phyloP scores from a whole-genome alignment of 2,329 filamentous ascomycete genomes.

The Sarocladiaceae sp. region DNA sequence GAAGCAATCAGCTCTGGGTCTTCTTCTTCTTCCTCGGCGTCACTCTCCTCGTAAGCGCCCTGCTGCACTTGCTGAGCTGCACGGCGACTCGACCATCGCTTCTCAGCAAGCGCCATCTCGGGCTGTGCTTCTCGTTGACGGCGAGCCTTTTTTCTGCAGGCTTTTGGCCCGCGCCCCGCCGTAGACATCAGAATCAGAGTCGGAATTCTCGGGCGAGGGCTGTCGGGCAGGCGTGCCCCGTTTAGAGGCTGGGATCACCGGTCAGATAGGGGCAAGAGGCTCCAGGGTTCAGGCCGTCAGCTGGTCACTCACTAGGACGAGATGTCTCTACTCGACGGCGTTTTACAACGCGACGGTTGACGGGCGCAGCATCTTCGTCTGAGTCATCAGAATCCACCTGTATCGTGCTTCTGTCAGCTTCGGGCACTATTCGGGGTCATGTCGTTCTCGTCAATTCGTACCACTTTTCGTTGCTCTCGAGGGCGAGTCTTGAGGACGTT shows the following conservation, averaged over 20 bases:
- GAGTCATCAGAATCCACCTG: conserved; percentile 58
- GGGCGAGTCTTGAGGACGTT: conserved; percentile 45
- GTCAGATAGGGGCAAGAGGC: neutral
- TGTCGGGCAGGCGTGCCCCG: conserved; percentile 51
- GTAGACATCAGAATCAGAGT: conserved; percentile 69
- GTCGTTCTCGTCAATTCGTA: conserved; percentile 31
- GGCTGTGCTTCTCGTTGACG: conserved; percentile 66
- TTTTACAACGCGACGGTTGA: conserved; percentile 57
- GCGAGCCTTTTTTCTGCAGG: conserved; percentile 71
- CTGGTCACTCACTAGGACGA: conserved; percentile 50
- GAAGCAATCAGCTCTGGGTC: conserved; percentile 53
- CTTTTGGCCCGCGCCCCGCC: conserved; percentile 69
- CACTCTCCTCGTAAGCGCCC: conserved; percentile 63
- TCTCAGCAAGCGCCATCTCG: conserved; percentile 67
- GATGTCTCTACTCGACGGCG: conserved; percentile 65
- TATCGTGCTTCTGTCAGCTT: neutral
- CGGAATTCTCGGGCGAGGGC: conserved; percentile 56
- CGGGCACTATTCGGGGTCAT: neutral
- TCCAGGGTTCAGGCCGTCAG: conserved; percentile 3
- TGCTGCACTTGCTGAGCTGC: conserved; percentile 70
- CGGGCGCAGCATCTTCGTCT: conserved; percentile 65
- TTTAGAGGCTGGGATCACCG: conserved; percentile 63
- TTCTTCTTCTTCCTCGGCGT: conserved; percentile 60
- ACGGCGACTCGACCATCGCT: conserved; percentile 86
- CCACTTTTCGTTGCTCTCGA: conserved; percentile 53